Base-by-base conservation (phyloP, 2,329 filamentous ascomycete species). In the Lachnellula hyalina region DNA sequence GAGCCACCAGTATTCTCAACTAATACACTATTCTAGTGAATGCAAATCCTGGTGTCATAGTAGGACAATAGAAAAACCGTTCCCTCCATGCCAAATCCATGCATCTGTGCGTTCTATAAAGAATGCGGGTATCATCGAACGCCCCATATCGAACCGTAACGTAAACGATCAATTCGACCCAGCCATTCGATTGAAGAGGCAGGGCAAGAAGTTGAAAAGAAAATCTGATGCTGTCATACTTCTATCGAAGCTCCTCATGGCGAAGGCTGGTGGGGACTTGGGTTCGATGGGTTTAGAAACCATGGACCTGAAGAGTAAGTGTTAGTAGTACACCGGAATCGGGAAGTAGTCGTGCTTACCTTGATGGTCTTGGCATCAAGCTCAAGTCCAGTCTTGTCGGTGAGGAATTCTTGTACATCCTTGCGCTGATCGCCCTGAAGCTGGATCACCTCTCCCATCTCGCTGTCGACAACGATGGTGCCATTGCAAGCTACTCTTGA, bases 361-460 rank as follows among this genome's bases (percentile, higher is more conserved):
- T 97, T 96, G 79, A 97, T 96, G 77, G 87, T 95, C 85, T 96
- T 96, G 75, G 86, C 82, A 77, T 96, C 90, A 72, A 96, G 86
- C 75, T 90, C 90, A 70, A 97, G 83, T 72, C 92, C 89, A 77
- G 92, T 90, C 83, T 96, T 95, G 79, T 96, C 89, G 77, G 86
- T 85, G 76, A 97, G 86, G 81, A 97, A 99, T 72, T 96, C 91
- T 76, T 95, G 89, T 74, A 96, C 89, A 84, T 96, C 91, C 79
- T 96, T 96, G 78, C 94, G 93, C 82, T 99, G 94, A 75, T 99
- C 94, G 71, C 94, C 94, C 78, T 99, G 94, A 72, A 99, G 88
- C 83, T 99, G 94, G 73, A 99, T 96, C 83, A 97, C 93, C 82
- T 97, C 92, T 74, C 93, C 93, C 90, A 96, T 96, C 78, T 96